Evolutionary conservation across 495 filamentous ascomycete genomes (phyloP).

Genomic region (Talaromyces nanjingensis): DNA sequence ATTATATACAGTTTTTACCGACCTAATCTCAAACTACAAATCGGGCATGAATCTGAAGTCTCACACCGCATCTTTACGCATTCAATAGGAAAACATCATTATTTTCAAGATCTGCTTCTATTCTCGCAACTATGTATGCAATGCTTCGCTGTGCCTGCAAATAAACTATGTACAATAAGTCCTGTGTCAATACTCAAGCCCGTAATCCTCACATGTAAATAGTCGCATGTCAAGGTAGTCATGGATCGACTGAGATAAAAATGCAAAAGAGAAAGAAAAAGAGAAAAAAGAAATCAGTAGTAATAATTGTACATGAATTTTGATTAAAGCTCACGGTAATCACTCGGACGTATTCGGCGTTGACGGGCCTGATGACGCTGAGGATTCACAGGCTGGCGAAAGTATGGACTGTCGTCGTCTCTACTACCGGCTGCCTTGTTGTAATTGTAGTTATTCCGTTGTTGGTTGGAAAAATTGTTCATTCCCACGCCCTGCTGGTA

Average conservation of each 20-base stretch:
- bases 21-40: no score
- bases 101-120: not conserved
- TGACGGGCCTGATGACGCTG: constrained; percentile 80
- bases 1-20: no score
- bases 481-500: constrained; percentile 28
- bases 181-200: not conserved
- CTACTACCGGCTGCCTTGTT: constrained; percentile 48
- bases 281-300: not conserved
- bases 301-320: constrained; percentile 6
- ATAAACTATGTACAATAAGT: not conserved
- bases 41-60: not conserved
- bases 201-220: not conserved
- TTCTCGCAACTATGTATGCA: not conserved
- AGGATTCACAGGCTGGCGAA: constrained; percentile 92
- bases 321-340: constrained; percentile 74
- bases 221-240: not conserved
- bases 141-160: not conserved
- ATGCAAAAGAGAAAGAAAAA: not conserved
- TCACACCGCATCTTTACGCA: not conserved
- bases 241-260: not conserved
- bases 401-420: constrained; percentile 88
- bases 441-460: constrained; percentile 52
- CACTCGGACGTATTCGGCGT: constrained; percentile 72
- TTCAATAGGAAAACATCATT: not conserved
- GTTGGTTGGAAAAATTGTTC: constrained; percentile 61